phyloP scores from a whole-genome alignment of 169 alveolate genomes.

The Plasmodium inui region DNA sequence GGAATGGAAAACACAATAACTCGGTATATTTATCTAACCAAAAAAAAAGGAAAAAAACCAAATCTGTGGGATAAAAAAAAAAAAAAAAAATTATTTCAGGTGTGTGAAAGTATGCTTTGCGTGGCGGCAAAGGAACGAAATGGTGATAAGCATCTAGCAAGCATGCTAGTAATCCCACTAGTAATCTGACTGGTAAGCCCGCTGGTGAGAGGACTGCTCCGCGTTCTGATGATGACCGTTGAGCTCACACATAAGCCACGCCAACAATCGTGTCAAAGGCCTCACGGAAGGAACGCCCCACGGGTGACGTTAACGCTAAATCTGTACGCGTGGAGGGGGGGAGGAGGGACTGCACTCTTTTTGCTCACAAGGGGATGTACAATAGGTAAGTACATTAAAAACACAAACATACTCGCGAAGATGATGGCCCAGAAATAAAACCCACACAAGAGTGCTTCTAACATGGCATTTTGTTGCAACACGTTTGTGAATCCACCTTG shows the following conservation, averaged over 20 bases:
- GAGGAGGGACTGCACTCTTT: background rate
- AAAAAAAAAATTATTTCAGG: background rate
- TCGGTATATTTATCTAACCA: background rate
- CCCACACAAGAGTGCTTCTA: background rate
- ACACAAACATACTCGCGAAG: background rate
- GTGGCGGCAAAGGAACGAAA: background rate
- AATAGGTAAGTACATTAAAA: background rate
- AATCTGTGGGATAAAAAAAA: background rate
- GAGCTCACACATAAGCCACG: background rate
- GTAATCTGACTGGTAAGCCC: too few species aligned
- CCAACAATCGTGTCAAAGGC: background rate
- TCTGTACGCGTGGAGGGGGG: background rate
- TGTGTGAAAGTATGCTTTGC: background rate
- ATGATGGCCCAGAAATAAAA: background rate
- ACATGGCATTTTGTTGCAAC: background rate
- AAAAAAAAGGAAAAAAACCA: background rate
- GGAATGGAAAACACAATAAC: background rate
- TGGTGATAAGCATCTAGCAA: background rate
- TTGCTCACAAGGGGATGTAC: background rate
- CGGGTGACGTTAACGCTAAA: background rate
- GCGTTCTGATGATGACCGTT: too few species aligned
- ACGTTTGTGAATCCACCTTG: background rate
- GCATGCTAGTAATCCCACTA: background rate
- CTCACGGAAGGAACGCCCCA: background rate
- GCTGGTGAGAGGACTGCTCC: too few species aligned